Percentiles rank a stretch among this genome's conserved stretches.
Evolutionary conservation across 371 early-diverging fungal genomes (phyloP).

Genomic region (Rhizopus microsporus): DNA sequence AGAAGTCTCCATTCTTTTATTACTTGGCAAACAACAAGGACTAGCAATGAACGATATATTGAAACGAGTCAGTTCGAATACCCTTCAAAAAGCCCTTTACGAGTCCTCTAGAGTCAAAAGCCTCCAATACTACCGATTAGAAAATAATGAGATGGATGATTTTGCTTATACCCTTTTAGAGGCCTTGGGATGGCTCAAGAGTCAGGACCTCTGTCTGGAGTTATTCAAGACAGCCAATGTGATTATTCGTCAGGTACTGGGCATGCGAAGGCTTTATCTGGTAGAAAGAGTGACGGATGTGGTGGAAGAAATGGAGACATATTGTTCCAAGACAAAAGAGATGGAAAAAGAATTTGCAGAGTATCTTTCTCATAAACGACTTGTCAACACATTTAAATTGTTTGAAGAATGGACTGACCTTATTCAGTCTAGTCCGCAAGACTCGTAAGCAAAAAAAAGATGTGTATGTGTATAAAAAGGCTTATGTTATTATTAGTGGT

Average conservation of each 20-base stretch:
- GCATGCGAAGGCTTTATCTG: slow-evolving; percentile 8
- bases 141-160: not conserved
- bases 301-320: not conserved
- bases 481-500: slow-evolving; percentile 3
- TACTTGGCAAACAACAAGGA: slow-evolving; percentile 20
- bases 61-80: slow-evolving; percentile 4
- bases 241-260: slow-evolving; percentile 9
- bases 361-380: slow-evolving; percentile 8
- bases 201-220: slow-evolving; percentile 6
- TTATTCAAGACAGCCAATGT: slow-evolving; percentile 13
- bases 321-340: not conserved
- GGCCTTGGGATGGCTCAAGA: slow-evolving; percentile 10
- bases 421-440: not conserved
- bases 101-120: not conserved
- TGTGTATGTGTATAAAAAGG: not conserved
- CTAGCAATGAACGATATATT: slow-evolving; percentile 19
- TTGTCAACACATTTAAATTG: slow-evolving; percentile 1
- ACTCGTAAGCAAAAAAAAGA: slow-evolving; percentile 9
- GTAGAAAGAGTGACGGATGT: slow-evolving; percentile 4
- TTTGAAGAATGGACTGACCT: slow-evolving; percentile 6
- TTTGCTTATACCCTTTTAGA: not conserved
- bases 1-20: slow-evolving; percentile 18
- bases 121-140: not conserved
- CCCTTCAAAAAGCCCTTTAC: slow-evolving; percentile 15
- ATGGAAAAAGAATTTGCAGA: not conserved